Evolutionary conservation across 192 early-diverging fungal species (phyloP).

Genomic region (Entomortierella chlamydospora): DNA sequence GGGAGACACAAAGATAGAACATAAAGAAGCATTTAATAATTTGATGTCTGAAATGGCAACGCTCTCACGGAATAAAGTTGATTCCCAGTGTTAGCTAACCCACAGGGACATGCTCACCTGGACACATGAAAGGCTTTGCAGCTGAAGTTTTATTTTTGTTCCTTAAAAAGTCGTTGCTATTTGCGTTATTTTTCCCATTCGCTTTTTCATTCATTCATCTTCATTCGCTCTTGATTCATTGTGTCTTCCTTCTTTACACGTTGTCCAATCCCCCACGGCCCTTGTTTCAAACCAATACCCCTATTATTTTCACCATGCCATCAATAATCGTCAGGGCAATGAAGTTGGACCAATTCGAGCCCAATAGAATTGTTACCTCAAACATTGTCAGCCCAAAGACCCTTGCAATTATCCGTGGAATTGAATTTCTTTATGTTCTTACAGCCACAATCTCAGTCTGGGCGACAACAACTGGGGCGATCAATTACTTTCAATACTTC

Average conservation of each 20-base stretch:
- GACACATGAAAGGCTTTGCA: too few species aligned
- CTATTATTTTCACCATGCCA: not conserved
- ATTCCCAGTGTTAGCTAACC: not conserved
- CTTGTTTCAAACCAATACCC: not conserved
- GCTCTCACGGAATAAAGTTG: not conserved
- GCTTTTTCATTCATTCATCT: too few species aligned
- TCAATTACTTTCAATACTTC: conserved; percentile 38
- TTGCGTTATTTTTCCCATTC: too few species aligned
- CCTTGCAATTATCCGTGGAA: conserved; percentile 22
- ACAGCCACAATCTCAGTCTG: conserved; percentile 31
- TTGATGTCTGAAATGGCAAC: too few species aligned
- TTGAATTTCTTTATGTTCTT: conserved; percentile 32
- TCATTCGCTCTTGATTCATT: not conserved
- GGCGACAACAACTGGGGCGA: not conserved
- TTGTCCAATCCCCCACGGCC: not conserved
- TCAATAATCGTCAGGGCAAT: conserved; percentile 15
- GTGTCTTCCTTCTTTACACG: not conserved
- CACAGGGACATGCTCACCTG: too few species aligned
- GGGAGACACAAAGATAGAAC: too few species aligned
- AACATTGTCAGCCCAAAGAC: conserved; percentile 40
- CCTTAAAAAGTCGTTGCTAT: too few species aligned
- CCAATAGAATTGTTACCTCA: conserved; percentile 56
- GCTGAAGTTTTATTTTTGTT: too few species aligned
- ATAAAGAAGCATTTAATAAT: too few species aligned
- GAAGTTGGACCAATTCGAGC: conserved; percentile 42